phyloP scores from a whole-genome alignment of 2,329 filamentous ascomycete species.

The Plenodomus lindquistii region DNA sequence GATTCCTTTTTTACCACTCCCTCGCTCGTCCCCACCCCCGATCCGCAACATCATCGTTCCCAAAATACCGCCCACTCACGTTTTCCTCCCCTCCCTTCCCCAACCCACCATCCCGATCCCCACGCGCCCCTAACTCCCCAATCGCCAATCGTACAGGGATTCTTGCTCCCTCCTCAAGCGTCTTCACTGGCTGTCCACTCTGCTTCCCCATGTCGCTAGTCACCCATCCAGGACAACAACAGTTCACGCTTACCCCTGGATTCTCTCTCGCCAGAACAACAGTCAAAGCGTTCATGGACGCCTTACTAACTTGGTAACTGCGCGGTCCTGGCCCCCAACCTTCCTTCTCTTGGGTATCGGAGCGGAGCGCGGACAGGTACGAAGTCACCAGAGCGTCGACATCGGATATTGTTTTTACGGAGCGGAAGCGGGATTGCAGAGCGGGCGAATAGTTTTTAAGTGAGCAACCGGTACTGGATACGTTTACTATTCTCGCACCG shows the following conservation, averaged over 20 bases:
- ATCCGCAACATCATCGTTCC: conserved; percentile 14
- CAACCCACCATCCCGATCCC: conserved; percentile 9
- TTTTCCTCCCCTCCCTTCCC: not conserved
- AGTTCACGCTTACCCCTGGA: conserved; percentile 11
- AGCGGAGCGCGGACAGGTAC: conserved; percentile 2
- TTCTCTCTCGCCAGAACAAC: conserved; percentile 16
- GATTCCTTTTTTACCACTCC: conserved; percentile 10
- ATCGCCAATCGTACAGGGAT: conserved; percentile 16
- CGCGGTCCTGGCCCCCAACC: conserved; percentile 14
- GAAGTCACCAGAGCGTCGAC: conserved; percentile 7
- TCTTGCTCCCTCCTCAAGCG: conserved; percentile 18
- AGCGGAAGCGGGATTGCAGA: conserved; percentile 3
- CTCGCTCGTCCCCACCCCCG: conserved; percentile 15
- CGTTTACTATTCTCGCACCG: conserved; percentile 21
- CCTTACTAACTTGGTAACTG: conserved; percentile 31
- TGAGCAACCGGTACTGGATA: conserved; percentile 11
- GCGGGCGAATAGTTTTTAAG: conserved; percentile 10
- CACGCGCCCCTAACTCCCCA: conserved; percentile 15
- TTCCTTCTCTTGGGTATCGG: conserved; percentile 1
- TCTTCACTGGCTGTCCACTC: conserved; percentile 22
- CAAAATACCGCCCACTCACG: conserved; percentile 19
- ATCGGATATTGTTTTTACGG: not conserved
- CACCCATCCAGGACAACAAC: conserved; percentile 28
- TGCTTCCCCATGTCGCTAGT: conserved; percentile 28
- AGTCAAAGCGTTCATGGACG: conserved; percentile 20